phyloP scores from a whole-genome alignment of 1,284 basidiomycete genomes.

The Volvariella volvacea region DNA sequence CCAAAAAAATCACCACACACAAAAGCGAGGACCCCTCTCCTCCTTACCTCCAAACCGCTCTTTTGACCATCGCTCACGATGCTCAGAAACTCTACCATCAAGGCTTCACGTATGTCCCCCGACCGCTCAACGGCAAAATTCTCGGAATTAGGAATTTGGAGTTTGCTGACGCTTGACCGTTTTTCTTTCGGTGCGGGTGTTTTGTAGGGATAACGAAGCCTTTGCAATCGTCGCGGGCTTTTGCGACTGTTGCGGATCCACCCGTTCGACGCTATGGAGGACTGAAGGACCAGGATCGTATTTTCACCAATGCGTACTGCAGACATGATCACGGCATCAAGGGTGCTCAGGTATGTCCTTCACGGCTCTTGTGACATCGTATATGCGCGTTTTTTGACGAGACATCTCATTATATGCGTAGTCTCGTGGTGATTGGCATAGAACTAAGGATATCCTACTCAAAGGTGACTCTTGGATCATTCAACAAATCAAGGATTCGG shows the following conservation, averaged over 20 bases:
- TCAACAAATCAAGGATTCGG: constrained; percentile 92
- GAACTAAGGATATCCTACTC: constrained; percentile 90
- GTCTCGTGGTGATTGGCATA: constrained; percentile 96
- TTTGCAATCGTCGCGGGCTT: constrained; percentile 24
- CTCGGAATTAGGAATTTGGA: no score
- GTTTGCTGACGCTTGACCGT: no score
- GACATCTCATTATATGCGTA: constrained; percentile 22
- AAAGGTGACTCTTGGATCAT: constrained; percentile 99
- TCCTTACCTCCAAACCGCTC: no score
- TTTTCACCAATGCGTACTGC: constrained; percentile 85
- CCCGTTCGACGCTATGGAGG: constrained; percentile 87
- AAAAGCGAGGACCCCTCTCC: no score
- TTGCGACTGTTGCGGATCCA: constrained; percentile 78
- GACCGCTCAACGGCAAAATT: no score
- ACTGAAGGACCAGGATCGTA: constrained; percentile 89
- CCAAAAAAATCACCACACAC: no score
- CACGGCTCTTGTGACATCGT: no score
- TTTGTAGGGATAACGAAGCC: constrained; percentile 18
- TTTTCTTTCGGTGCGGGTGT: no score
- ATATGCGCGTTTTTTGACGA: background rate
- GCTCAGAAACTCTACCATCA: no score
- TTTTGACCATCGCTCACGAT: no score
- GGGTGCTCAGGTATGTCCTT: constrained; percentile 65
- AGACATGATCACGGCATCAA: constrained; percentile 86
- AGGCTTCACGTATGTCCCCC: no score